Evolutionary conservation across 164 flowering plant genomes (phyloP), one percentile per base, ranked within the genome.

Genomic region (Vitis rotundifolia): DNA sequence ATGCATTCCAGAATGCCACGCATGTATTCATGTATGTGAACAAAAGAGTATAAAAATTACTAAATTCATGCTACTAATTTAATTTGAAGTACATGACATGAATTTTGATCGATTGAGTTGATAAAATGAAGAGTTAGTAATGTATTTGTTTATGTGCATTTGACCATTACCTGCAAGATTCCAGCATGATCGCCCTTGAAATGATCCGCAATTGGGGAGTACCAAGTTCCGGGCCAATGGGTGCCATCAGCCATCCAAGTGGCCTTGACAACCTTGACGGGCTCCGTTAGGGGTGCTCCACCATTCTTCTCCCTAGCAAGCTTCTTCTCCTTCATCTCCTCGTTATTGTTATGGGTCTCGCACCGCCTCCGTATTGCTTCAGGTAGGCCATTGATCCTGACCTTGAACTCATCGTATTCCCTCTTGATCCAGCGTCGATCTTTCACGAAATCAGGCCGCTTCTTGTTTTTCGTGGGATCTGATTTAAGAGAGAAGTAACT

Each of bases 181-280:
- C 97, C 94, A 8, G 97, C 93, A 63, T 91, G 97, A 72, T 91
- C 97, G 2, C 94, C 91, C 68, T 82, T 87, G 22, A 79, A 14
- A 68, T 91, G 97, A 60, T 91, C 94, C 7, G 85, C 68, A 0
- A 78, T 22, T 0, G 93, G 77, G 10, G 31, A 48, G n/a, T 68
- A 67, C 97, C 97, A 91, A 0, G 93, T 87, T 1, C 97, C 97
- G 0, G 97, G 97, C 97, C 97, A 91, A 31, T 89, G 93, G 15
- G 97, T 89, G 2, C 93, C 97, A 64, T 91, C 97, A 12, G 93
- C 93, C 97, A 91, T 89, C 97, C 97, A 91, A 0, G 94, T 91
- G 7, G 91, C 94, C 67, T 83, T 79, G 1, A 70, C 26, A 15
- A 83, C 77, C 51, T 79, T 81, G 14, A 82, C 55, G 0, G 78